phyloP scores from a whole-genome alignment of 228 moss, liverwort and hornwort species.

The Sphagnum magellanicum region DNA sequence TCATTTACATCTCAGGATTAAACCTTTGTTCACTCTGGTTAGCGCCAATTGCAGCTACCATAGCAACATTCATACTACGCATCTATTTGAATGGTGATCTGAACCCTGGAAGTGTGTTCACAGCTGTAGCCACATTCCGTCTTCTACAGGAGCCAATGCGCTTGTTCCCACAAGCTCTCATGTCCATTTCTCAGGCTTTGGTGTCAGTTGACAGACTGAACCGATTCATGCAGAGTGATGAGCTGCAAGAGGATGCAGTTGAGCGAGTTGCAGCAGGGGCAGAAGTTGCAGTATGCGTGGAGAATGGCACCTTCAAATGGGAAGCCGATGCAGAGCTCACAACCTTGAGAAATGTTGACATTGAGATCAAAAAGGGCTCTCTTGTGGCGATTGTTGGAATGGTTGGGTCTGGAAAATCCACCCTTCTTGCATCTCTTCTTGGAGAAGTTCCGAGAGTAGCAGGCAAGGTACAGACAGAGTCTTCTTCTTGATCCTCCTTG shows the following conservation, averaged over 20 bases:
- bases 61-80: conserved; percentile 51
- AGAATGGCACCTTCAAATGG: conserved; percentile 62
- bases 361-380: conserved; percentile 41
- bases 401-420: conserved; percentile 85
- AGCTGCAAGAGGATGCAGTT: conserved; percentile 49
- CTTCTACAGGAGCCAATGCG: conserved; percentile 77
- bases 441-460: conserved; percentile 72
- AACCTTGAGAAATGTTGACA: conserved; percentile 42
- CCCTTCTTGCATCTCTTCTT: conserved; percentile 62
- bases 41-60: conserved; percentile 50
- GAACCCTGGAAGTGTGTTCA: conserved; percentile 68
- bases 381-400: conserved; percentile 74
- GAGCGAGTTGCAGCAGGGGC: conserved; percentile 16
- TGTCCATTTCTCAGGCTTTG: conserved; percentile 52
- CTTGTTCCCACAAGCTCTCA: conserved; percentile 58
- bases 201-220: conserved; percentile 74
- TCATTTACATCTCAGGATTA: conserved; percentile 34
- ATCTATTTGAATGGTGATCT: conserved; percentile 26
- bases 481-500: neutral
- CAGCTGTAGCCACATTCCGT: conserved; percentile 77
- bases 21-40: conserved; percentile 39
- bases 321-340: conserved; percentile 15
- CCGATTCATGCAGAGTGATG: conserved; percentile 58
- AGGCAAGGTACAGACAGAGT: conserved; percentile 42
- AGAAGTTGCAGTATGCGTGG: conserved; percentile 28